Base-by-base conservation (phyloP, 768 basidiomycete species). In the Kwoniella botswanensis region DNA sequence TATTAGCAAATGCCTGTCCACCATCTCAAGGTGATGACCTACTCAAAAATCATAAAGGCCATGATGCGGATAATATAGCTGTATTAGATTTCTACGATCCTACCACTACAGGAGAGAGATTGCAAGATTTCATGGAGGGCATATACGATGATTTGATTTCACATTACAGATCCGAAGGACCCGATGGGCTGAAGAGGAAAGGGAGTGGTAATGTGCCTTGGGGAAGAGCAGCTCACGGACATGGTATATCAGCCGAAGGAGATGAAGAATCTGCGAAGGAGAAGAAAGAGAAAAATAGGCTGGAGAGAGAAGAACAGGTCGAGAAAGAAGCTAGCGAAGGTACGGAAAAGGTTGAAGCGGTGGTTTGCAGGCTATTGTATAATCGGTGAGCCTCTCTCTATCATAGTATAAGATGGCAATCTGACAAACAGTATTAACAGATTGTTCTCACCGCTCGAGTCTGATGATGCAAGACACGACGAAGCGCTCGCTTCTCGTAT, bases 401-500 rank as follows among this genome's bases (percentile, higher is more conserved):
- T 63, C 26, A 22, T 18, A 18, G 43, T 4, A 1, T 54, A 43
- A 68, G 41, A 57, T 50, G 24, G 21, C 17, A 13, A 15, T 24
- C 42, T 18, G 21, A 15, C 63, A 26, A 50, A 55, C 15, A 7
- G 21, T 43, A 44, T 4, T 0, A 35, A n/a, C 46, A 95, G 93
- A 67, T 76, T 97, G 3, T 97, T 94, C 84, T 87, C 90, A 63
- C 92, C 91, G 18, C 86, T 89, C 2, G 88, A 88, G 21, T 86
- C 88, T n/a, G 88, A 89, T 63, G 96, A 99, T 77, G 86, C 88
- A 0, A 90, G 90, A 0, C 95, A 97, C 79, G 94, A 99, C 79
- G 93, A 93, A 76, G 91, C 93, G 0, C 86, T 99, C 3, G 89
- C 94, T 0, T 92, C 90, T 78, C 89, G 95, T 5, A 90, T 98